These are phyloP conservation scores for Thelephora terrestris DNA, from an alignment of 1,284 basidiomycete species.

Conservation along the genomic window DNA sequence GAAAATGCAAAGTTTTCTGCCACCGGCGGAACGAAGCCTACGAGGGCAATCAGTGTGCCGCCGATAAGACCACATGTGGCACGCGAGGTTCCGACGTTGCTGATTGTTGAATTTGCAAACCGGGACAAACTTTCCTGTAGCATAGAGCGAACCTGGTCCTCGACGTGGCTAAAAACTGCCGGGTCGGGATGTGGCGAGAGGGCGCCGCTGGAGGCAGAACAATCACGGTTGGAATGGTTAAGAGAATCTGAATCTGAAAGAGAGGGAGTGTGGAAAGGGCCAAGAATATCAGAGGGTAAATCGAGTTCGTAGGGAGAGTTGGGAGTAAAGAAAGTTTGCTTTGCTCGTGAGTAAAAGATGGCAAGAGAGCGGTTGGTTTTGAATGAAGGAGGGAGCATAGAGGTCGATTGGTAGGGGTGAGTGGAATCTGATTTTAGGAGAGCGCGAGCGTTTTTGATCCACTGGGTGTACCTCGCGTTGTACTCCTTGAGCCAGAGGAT, in stretches of 20 bases:
- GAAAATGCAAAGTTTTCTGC: conserved; percentile 35
- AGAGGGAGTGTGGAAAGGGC: conserved; percentile 36
- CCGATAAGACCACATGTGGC: conserved; percentile 60
- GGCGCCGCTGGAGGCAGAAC: conserved; percentile 16
- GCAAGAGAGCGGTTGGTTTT: conserved; percentile 35
- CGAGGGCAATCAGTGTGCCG: conserved; percentile 32
- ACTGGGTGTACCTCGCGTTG: conserved; percentile 45
- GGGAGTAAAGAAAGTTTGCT: conserved; percentile 66
- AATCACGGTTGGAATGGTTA: conserved; percentile 9
- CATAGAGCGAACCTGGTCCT: conserved; percentile 43
- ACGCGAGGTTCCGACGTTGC: conserved; percentile 65
- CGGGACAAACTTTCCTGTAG: conserved; percentile 55
- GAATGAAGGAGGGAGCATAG: background rate
- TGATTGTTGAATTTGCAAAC: conserved; percentile 59
- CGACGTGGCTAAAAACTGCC: conserved; percentile 47
- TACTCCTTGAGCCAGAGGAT: conserved; percentile 66
- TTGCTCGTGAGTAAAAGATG: conserved; percentile 65
- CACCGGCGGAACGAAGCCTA: conserved; percentile 38
- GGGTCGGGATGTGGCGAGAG: conserved; percentile 51
- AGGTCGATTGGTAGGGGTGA: background rate
- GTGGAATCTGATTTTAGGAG: conserved; percentile 5
- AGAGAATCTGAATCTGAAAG: background rate
- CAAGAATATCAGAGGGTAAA: conserved; percentile 52
- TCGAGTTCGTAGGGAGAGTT: conserved; percentile 60
- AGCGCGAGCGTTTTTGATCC: conserved; percentile 37